Evolutionary conservation across 108 stramenopile species (phyloP).

Genomic region (Conticribra guillardii): DNA sequence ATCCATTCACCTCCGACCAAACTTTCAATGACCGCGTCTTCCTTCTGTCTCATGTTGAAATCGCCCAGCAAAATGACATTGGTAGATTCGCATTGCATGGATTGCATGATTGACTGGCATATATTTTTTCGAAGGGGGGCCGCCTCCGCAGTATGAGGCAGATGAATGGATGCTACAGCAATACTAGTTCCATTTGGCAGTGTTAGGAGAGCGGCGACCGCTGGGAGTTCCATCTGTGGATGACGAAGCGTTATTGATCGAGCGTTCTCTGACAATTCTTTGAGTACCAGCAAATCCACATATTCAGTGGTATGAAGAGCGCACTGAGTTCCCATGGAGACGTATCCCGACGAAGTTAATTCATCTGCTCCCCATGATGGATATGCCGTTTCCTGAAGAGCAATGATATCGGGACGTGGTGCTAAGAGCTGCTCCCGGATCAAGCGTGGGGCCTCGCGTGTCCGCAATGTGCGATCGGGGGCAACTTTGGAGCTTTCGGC

Average conservation of each 20-base stretch:
- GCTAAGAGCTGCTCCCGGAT: constrained; percentile 18
- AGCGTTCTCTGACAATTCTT: neutral
- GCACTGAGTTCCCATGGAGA: constrained; percentile 20
- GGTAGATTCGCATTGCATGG: neutral
- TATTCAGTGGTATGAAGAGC: constrained; percentile 18
- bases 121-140: constrained; percentile 10
- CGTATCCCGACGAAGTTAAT: constrained; percentile 3
- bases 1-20: constrained; percentile 21
- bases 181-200: constrained; percentile 20
- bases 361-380: constrained; percentile 2
- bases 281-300: constrained; percentile 21
- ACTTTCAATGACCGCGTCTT: constrained; percentile 14
- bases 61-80: constrained; percentile 28
- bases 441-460: constrained; percentile 10
- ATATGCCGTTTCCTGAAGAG: constrained; percentile 25
- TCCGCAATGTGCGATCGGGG: constrained; percentile 1
- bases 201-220: constrained; percentile 12
- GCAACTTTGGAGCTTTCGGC: constrained; percentile 22
- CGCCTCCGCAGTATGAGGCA: constrained; percentile 32
- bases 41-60: constrained; percentile 32
- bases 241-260: neutral
- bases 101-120: constrained; percentile 15
- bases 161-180: constrained; percentile 21
- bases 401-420: constrained; percentile 13
- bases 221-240: constrained; percentile 16